Conservation (phyloP, 1,284 basidiomycete genomes). For the Heterobasidion occidentale region DNA sequence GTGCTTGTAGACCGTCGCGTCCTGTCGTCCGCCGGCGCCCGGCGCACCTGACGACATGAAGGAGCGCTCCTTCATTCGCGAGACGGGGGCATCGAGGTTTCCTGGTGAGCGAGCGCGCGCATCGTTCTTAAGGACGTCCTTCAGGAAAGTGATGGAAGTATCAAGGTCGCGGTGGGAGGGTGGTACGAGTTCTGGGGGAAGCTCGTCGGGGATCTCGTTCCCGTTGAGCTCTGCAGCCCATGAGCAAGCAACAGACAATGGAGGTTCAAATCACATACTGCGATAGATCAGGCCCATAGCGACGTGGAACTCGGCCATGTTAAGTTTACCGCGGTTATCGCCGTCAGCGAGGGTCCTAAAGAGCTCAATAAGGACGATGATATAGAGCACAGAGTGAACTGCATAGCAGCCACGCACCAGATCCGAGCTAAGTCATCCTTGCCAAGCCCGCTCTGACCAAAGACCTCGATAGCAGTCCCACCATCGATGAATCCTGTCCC, state of each 20-base stretch:
- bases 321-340: constrained; percentile 90
- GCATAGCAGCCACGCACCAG: constrained; percentile 57
- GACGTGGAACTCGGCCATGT: constrained; percentile 95
- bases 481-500: constrained; percentile 86
- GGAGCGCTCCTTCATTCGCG: constrained; percentile 63
- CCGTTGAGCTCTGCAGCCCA: constrained; percentile 75
- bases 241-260: neutral
- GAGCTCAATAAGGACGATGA: constrained; percentile 1
- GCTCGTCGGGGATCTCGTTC: constrained; percentile 80
- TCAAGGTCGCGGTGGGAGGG: constrained; percentile 91
- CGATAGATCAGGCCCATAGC: constrained; percentile 99
- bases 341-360: constrained; percentile 82
- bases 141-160: constrained; percentile 87
- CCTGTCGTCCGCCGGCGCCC: constrained; percentile 59
- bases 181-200: constrained; percentile 88
- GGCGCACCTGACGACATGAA: constrained; percentile 50
- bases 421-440: constrained; percentile 91
- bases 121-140: constrained; percentile 87
- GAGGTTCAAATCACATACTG: constrained; percentile 44
- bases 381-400: neutral
- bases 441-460: constrained; percentile 87
- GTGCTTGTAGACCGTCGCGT: constrained; percentile 93
- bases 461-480: constrained; percentile 85
- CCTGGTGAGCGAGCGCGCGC: constrained; percentile 52
- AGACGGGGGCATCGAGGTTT: constrained; percentile 40